Evolutionary conservation across 2,329 filamentous ascomycete genomes (phyloP), one percentile per base, ranked within the genome.

Genomic region (Stagonosporopsis vannaccii): DNA sequence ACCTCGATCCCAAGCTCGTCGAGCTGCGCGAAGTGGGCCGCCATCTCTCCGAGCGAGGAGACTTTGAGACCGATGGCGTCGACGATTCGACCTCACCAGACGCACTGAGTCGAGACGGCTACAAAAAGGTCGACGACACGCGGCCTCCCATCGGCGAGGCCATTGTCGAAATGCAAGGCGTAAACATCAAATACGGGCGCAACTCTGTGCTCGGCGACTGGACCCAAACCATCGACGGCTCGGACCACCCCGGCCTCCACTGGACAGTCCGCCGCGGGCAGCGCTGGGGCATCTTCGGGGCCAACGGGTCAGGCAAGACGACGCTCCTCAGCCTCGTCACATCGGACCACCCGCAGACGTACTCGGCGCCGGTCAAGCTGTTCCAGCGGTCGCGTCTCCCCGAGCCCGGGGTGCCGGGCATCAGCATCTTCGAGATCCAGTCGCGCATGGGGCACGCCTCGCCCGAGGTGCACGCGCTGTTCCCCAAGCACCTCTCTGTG

Each of bases 241-340:
- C 79, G 42, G 63, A 77, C 17, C 78, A 80, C 56, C 74, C 84
- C 1, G 94, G 94, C 0, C 80, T 98, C 6, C 84, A 89, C 70
- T 97, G 95, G 92, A 90, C 84, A 0, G 88, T 98, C 22, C 85
- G 87, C 35, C 85, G 89, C 47, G 93, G 94, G 22, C 87, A 97
- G 72, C 87, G 93, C 60, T 97, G 92, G 90, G 94, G 91, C 3
- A 85, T 98, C 17, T 95, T 99, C 70, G 95, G 95, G 0, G 90
- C 93, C 28, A 98, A 99, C 67, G 95, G 90, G 12, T 97, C 92
- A 0, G 95, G 95, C 17, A 99, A 99, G 80, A 99, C 95, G 0
- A 99, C 95, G 0, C 84, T 99, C 35, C 85, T 98, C 25, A 95
- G 92, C 5, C 83, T 99, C 6, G 90, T 99, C 56, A 96, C 91